A percentile compares a stretch with the other conserved stretches of the same genome.
phyloP scores from a whole-genome alignment of 2,329 filamentous ascomycete species.

The Teratosphaeria viscida region DNA sequence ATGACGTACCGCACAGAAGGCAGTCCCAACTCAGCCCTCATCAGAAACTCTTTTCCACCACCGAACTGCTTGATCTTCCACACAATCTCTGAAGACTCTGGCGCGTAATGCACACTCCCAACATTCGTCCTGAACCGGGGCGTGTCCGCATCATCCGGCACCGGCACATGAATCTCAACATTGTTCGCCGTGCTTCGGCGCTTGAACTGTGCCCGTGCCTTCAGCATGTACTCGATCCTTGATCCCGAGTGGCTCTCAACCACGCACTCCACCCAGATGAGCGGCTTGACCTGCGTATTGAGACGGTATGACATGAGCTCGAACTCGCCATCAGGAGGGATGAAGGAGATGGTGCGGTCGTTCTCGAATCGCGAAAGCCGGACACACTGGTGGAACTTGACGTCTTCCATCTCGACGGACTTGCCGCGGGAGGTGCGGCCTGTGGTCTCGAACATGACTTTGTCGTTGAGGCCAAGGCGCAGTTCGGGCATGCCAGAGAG shows the following conservation, averaged over 20 bases:
- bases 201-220: constrained; percentile 96
- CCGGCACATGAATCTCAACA: constrained; percentile 93
- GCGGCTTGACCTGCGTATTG: constrained; percentile 95
- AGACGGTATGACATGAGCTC: constrained; percentile 99
- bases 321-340: constrained; percentile 95
- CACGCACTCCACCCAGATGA: constrained; percentile 98
- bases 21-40: constrained; percentile 90
- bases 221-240: constrained; percentile 97
- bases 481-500: constrained; percentile 96
- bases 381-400: constrained; percentile 99
- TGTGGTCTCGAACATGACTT: constrained; percentile 99
- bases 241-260: constrained; percentile 93
- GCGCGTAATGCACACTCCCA: constrained; percentile 91
- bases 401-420: constrained; percentile 98
- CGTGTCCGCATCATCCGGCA: constrained; percentile 92
- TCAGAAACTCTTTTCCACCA: constrained; percentile 95
- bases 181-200: constrained; percentile 96
- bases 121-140: constrained; percentile 97
- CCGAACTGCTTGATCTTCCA: constrained; percentile 99
- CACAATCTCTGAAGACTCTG: constrained; percentile 92
- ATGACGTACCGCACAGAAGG: constrained; percentile 61
- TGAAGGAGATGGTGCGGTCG: constrained; percentile 96
- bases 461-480: constrained; percentile 89
- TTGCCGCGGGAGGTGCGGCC: constrained; percentile 89
- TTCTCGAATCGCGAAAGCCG: constrained; percentile 94